Conservation (phyloP, 495 filamentous ascomycete genomes). For the Penicillium cataractarum region DNA sequence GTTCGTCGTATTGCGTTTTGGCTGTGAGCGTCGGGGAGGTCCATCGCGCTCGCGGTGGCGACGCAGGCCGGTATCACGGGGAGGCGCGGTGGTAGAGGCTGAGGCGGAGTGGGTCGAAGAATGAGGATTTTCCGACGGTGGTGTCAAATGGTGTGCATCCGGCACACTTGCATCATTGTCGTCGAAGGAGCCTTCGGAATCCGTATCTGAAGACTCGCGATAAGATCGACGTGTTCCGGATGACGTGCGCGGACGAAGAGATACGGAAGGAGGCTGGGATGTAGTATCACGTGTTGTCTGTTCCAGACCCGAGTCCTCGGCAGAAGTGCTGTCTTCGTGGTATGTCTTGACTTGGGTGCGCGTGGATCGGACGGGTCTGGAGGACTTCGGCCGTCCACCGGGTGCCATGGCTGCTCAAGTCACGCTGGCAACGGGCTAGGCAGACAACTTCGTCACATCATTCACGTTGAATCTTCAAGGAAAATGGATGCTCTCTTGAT, state of each 20-base stretch:
- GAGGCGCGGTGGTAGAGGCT: neutral
- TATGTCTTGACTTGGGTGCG: slow-evolving; percentile 46
- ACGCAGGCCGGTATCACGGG: neutral
- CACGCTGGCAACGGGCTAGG: neutral
- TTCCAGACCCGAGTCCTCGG: slow-evolving; percentile 27
- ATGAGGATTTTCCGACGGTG: neutral
- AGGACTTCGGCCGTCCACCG: slow-evolving; percentile 21
- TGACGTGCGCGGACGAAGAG: slow-evolving; percentile 42
- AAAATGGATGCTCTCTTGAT: too few species aligned
- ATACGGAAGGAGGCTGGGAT: slow-evolving; percentile 25
- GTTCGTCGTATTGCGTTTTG: slow-evolving; percentile 25
- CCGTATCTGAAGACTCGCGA: slow-evolving; percentile 50
- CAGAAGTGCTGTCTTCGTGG: slow-evolving; percentile 44
- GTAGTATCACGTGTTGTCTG: slow-evolving; percentile 16
- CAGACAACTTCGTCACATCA: neutral
- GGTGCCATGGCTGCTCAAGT: slow-evolving; percentile 29
- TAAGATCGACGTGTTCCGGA: slow-evolving; percentile 40
- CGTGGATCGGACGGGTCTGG: slow-evolving; percentile 44
- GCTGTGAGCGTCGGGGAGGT: slow-evolving; percentile 19
- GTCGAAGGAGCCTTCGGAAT: slow-evolving; percentile 19
- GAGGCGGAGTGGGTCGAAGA: neutral
- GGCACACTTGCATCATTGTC: slow-evolving; percentile 17
- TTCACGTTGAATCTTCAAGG: neutral
- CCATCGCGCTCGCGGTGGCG: neutral
- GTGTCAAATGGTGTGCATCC: neutral